Base-by-base conservation (phyloP, 2,329 filamentous ascomycete genomes). In the Calonectria pseudoturangicola region DNA sequence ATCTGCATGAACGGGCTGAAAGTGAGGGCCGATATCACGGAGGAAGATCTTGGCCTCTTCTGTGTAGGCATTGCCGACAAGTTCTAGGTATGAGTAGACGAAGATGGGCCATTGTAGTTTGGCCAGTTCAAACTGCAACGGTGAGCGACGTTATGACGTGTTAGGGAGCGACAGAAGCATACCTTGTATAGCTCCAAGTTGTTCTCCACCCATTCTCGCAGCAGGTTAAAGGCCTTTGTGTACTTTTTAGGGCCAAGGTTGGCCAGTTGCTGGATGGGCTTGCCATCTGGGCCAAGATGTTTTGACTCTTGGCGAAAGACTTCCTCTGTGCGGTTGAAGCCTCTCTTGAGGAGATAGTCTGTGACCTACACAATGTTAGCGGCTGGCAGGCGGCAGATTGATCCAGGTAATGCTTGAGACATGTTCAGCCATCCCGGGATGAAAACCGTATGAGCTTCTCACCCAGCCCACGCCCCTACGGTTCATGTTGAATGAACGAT, bases 181-280 rank as follows among this genome's bases (percentile, higher is more conserved):
- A 93, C 94, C 88, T 98, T 98, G 89, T 98, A 98, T 33, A 98
- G 90, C 76, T 98, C 96, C 28, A 99, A 88, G 72, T 95, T 96
- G 77, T 96, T 95, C 76, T 98, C 95, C 58, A 98, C 93, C 93
- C 96, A 99, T 75, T 91, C 90, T 75, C 90, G 92, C 50, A 98
- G 86, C 50, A 96, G 85, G 70, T 90, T 90, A 88, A 90, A 98
- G 0, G 94, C 93, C 75, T 91, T 92, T 48, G 90, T 86, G 80
- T 96, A 98, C 83, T 94, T 97, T 66, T 92, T 91, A 9, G 94
- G 93, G 0, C 94, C 93, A 71, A 89, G 82, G 50, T 95, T 93
- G 73, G 95, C 93, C 21, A 91, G 90, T 66, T 88, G 86, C 60
- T 92, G 89, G 41, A 96, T 90, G 2, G 95, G 94, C 71, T 93